phyloP scores from a whole-genome alignment of 2,329 filamentous ascomycete genomes.

The Fusarium clavum region DNA sequence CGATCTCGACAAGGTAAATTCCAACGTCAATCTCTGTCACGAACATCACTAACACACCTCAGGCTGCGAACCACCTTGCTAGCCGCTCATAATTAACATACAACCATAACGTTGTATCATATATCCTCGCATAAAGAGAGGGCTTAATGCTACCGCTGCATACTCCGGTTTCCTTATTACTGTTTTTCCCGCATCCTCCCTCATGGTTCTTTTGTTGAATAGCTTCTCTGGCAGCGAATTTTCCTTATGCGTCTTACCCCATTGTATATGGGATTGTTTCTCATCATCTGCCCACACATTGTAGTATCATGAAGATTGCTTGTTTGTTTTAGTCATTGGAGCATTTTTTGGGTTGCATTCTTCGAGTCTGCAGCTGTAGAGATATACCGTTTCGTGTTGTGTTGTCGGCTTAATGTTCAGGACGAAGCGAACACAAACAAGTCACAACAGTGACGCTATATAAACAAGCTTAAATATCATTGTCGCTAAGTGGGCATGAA shows the following conservation, averaged over 20 bases:
- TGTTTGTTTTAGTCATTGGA: constrained; percentile 23
- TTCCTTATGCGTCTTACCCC: constrained; percentile 19
- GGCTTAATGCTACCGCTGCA: constrained; percentile 37
- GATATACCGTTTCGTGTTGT: constrained; percentile 12
- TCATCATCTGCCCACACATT: constrained; percentile 28
- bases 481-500: constrained; percentile 37
- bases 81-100: constrained; percentile 60
- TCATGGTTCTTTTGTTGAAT: constrained; percentile 42
- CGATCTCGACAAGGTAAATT: constrained; percentile 88
- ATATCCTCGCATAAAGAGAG: constrained; percentile 22
- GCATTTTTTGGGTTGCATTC: constrained; percentile 12
- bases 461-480: constrained; percentile 28
- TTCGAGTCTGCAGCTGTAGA: constrained; percentile 19
- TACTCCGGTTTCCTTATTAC: constrained; percentile 33
- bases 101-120: constrained; percentile 10
- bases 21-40: neutral
- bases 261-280: constrained; percentile 15
- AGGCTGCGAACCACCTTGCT: constrained; percentile 68
- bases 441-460: constrained; percentile 17
- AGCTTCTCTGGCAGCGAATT: constrained; percentile 40
- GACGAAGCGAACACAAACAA: constrained; percentile 2
- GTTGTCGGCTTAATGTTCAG: constrained; percentile 1
- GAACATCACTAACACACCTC: neutral
- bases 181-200: constrained; percentile 28
- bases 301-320: constrained; percentile 32